Evolutionary conservation across 805 yeast genomes (phyloP), one percentile per base, ranked within the genome.

Genomic region (Starmerella stellata): DNA sequence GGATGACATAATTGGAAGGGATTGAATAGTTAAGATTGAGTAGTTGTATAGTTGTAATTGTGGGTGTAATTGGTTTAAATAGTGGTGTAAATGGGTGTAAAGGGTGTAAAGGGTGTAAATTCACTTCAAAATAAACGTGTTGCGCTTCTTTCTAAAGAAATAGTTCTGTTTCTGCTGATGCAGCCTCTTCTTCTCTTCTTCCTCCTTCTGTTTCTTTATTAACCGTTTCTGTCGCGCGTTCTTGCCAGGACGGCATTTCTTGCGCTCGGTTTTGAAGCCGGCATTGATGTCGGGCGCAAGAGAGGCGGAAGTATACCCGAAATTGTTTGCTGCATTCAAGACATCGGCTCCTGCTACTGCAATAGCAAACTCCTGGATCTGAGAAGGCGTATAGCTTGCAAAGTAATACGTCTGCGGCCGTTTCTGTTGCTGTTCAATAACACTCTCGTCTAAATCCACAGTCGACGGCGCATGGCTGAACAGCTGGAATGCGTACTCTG

Each of bases 161-260:
- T n/a, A n/a, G 11, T 23, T 23, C 25, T 23, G 25, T 23, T 23
- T 23, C 9, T 7, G 25, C 25, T 35, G 41, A n/a, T n/a, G n/a
- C n/a, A n/a, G n/a, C n/a, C n/a, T n/a, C 29, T 43, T 41, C 14
- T 39, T 35, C 18, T 39, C 42, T 5, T 34, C 25, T 17, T 42
- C 40, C 2, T 21, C 24, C 2, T 35, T 32, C 30, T 29, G 30
- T n/a, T 48, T 32, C 16, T 21, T 20, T 14, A 2, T 17, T 24
- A 24, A 17, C 23, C 38, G 28, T 23, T 39, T 38, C 19, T 32
- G 23, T 1, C 53, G 43, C 19, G 53, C 50, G 5, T 21, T 25
- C 33, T 41, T 41, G 14, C 53, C 52, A 5, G 52, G 53, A n/a
- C 53, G 42, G 35, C 49, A 49, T 16, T 27, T 39, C 17, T 41